Base-by-base conservation (phyloP, 2,329 filamentous ascomycete species). In the Fusarium sterilihyphosum region DNA sequence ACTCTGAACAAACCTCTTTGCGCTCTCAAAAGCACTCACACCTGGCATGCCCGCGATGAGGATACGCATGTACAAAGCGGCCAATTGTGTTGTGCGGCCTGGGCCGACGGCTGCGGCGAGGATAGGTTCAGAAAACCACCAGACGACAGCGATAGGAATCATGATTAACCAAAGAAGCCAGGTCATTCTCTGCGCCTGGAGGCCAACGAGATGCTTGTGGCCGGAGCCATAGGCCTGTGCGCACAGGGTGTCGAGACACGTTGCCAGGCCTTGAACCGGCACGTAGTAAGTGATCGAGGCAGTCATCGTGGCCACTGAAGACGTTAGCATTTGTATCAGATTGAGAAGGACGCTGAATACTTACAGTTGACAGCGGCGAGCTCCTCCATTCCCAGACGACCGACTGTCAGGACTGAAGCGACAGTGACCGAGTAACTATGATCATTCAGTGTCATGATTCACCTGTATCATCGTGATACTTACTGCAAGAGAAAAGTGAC, bases 151-250 rank as follows among this genome's bases (percentile, higher is more conserved):
- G 70, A 96, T 92, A 0, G 93, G 93, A 22, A 94, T 86, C 11
- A 91, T 92, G 67, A 94, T 87, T 2, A 87, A 78, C 86, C 92
- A 92, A 2, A 95, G 87, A 73, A 96, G 94, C 79, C 87, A 92
- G 3, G 93, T 85, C 93, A 95, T 95, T 57, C 93, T 88, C 80
- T 96, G 93, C 65, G 93, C 87, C 73, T 96, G 92, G n/a, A 96
- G 82, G 1, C 93, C 93, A 0, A 98, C 95, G 3, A 98, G 88
- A 75, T 94, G 92, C 76, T 92, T 96, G 78, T 92, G 92, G 0
- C 95, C 95, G 1, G 93, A 96, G 2, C 95, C 95, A 80, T 96
- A 98, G 0, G 95, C 95, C 81, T 98, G 95, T 0, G 95, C 90
- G 80, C 95, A 98, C 2, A 98, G 90, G 0, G 95, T 98, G 82